Base-by-base conservation (phyloP, 495 filamentous ascomycete species). In the Penicillium nucicola region DNA sequence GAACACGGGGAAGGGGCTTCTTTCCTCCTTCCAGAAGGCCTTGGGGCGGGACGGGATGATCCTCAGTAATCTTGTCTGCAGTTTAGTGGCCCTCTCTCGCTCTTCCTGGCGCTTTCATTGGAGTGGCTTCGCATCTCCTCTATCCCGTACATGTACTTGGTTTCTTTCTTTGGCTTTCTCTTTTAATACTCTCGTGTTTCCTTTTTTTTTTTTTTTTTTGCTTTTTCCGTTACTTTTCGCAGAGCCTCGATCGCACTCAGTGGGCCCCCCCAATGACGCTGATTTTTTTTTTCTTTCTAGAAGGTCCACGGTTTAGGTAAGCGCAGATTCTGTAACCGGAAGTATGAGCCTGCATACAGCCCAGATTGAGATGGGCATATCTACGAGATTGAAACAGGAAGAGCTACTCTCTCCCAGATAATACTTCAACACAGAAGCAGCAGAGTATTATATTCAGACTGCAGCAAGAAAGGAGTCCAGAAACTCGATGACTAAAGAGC, bases 231-330 rank as follows among this genome's bases (percentile, higher is more conserved):
- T 10, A 35, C 18, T n/a, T 50, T 22, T 20, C 28, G 42, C 42
- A 52, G 56, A 64, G 54, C 61, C 52, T 64, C 51, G 50, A 60
- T 63, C 56, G 50, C 30, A 23, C 23, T n/a, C 48, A 45, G 60
- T 56, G 55, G 60, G 42, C 45, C 48, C 53, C 45, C 48, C 53
- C 37, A 46, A 50, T 60, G 53, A 56, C 53, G 57, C 57, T 48
- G 36, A 3, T 40, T 19, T 43, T 34, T 57, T 57, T 60, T 53
- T 61, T 52, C 18, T 57, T 65, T 65, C 59, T 65, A 60, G 62
- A 65, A 65, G 58, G 52, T 39, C 61, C 54, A 57, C 53, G 20
- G 42, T 40, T 64, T 56, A 64, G 19, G 42, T 56, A 48, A 55
- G 50, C 50, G 36, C 28, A 52, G 28, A 34, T 43, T 54, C 52